phyloP scores from a whole-genome alignment of 257 asterid genomes.

The Solanum chiquidenum region DNA sequence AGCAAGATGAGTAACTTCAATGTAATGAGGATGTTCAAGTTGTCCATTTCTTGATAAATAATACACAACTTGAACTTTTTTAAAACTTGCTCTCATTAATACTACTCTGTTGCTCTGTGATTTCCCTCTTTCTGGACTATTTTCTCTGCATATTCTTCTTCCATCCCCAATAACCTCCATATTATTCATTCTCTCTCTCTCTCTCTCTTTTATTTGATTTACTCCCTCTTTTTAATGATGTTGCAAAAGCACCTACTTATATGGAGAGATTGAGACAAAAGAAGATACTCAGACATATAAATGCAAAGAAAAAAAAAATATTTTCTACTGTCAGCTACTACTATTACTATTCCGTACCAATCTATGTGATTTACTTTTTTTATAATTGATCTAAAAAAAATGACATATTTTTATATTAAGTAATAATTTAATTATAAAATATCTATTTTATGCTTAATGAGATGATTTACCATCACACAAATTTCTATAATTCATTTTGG shows the following conservation, averaged over 20 bases:
- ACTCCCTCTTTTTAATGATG: neutral
- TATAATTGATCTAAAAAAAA: rapidly evolving
- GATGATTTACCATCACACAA: too few species aligned
- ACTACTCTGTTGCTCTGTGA: constrained; percentile 6
- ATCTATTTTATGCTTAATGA: rapidly evolving
- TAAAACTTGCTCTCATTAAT: constrained; percentile 29
- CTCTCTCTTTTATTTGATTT: neutral
- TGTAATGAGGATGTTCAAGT: constrained; percentile 83
- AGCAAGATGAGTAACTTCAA: constrained; percentile 61
- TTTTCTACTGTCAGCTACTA: neutral
- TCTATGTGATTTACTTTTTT: too few species aligned
- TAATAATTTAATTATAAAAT: too few species aligned
- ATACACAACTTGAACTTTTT: constrained; percentile 61
- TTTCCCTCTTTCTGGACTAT: constrained; percentile 21
- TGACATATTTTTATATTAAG: rapidly evolving
- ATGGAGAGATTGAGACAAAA: neutral
- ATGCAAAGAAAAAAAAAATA: neutral
- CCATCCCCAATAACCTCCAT: constrained; percentile 14
- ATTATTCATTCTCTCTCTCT: neutral
- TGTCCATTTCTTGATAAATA: constrained; percentile 86
- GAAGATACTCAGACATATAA: neutral
- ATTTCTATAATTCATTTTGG: rapidly evolving
- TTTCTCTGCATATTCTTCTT: constrained; percentile 17
- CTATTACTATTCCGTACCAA: neutral
- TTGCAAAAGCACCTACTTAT: neutral